Conservation (phyloP, 768 basidiomycete genomes). For the Pleurotus tuoliensis region DNA sequence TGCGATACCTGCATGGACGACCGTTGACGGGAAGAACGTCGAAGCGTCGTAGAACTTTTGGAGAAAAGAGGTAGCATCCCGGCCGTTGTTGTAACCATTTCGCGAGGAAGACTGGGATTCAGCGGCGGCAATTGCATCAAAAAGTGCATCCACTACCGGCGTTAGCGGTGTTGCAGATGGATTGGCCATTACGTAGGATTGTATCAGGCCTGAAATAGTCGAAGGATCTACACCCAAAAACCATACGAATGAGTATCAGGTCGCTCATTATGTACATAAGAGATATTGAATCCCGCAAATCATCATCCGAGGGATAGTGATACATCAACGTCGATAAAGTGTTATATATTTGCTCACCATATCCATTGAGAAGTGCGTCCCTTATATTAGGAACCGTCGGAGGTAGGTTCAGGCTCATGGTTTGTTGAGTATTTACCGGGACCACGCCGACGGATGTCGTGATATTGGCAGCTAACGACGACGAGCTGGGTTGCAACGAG, state of each 20-base stretch:
- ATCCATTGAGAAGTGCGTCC: conserved; percentile 38
- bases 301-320: too few relatives aligned
- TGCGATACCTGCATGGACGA: conserved; percentile 51
- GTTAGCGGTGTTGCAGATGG: conserved; percentile 48
- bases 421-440: conserved; percentile 17
- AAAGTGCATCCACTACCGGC: conserved; percentile 48
- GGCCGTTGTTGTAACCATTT: conserved; percentile 17
- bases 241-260: not conserved
- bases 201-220: conserved; percentile 52
- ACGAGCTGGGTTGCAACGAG: conserved; percentile 30
- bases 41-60: conserved; percentile 52
- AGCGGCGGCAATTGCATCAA: conserved; percentile 44
- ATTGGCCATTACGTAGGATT: conserved; percentile 42
- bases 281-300: too few relatives aligned
- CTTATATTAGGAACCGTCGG: conserved; percentile 24
- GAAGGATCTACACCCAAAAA: conserved; percentile 35
- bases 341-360: conserved; percentile 8
- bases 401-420: conserved; percentile 14
- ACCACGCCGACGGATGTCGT: conserved; percentile 10
- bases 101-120: conserved; percentile 19
- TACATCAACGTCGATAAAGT: too few relatives aligned
- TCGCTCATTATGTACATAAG: not conserved
- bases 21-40: conserved; percentile 40
- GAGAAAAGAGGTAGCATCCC: conserved; percentile 37
- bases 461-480: conserved; percentile 10